Conservation (phyloP, 352 stramenopile species). For the Elongisporangium anandrum region DNA sequence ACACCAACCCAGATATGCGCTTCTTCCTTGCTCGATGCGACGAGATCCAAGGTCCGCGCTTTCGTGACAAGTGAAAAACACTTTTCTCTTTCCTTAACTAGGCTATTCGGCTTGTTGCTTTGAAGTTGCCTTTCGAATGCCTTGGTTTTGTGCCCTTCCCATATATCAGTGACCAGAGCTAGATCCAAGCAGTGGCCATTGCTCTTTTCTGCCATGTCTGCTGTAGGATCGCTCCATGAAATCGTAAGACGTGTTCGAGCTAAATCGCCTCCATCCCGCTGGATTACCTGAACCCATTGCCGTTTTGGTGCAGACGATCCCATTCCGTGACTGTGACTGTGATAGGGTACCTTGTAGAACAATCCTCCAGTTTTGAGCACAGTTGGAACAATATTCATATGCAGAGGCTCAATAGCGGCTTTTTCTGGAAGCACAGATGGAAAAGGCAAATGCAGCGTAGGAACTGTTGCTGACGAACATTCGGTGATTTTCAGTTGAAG, state of each 20-base stretch:
- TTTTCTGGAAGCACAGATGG: constrained; percentile 4
- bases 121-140: constrained; percentile 52
- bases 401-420: background rate
- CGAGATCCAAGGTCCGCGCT: constrained; percentile 62
- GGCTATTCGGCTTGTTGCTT: constrained; percentile 24
- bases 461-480: constrained; percentile 10
- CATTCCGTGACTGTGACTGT: constrained; percentile 41
- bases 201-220: constrained; percentile 31
- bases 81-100: constrained; percentile 37
- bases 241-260: constrained; percentile 32
- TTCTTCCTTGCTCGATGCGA: constrained; percentile 78
- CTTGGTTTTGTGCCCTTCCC: constrained; percentile 48
- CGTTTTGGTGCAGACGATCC: constrained; percentile 23
- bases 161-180: constrained; percentile 45
- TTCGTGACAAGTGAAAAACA: constrained; percentile 74
- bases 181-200: constrained; percentile 33
- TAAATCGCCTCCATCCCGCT: constrained; percentile 1
- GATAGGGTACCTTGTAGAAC: constrained; percentile 80
- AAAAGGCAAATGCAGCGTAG: constrained; percentile 22
- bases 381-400: constrained; percentile 23
- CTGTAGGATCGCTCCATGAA: constrained; percentile 65
- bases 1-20: constrained; percentile 50
- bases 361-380: constrained; percentile 51
- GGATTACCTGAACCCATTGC: constrained; percentile 61
- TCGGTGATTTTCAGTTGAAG: constrained; percentile 70